These are phyloP conservation scores for Metarhizium rileyi DNA, from an alignment of 2,329 filamentous ascomycete genomes.

Conservation along the genomic window DNA sequence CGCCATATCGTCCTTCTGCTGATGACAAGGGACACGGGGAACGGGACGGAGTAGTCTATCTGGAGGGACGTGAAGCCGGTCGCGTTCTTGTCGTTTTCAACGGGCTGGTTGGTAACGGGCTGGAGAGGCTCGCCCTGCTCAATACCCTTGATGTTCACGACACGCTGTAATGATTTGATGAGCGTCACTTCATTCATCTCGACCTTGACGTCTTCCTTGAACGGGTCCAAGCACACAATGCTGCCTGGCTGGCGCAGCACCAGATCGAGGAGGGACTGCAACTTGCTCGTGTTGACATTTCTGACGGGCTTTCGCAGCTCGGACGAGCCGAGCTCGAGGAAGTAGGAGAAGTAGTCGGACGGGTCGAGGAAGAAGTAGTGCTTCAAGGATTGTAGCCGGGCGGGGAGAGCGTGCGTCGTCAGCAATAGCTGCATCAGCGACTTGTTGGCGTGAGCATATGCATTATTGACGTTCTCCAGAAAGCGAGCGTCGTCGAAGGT, in stretches of 20 bases:
- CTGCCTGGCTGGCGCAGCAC: conserved; percentile 94
- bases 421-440: conserved; percentile 84
- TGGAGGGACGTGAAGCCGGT: conserved; percentile 87
- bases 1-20: conserved; percentile 94
- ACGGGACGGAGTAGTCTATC: conserved; percentile 88
- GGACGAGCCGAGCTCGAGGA: conserved; percentile 81
- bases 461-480: conserved; percentile 88
- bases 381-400: conserved; percentile 80
- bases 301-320: conserved; percentile 87
- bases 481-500: conserved; percentile 90
- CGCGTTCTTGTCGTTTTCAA: conserved; percentile 80
- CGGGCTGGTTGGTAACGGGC: conserved; percentile 54
- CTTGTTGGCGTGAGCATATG: conserved; percentile 91
- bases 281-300: conserved; percentile 80
- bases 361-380: conserved; percentile 99
- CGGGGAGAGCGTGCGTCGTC: conserved; percentile 84
- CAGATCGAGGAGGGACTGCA: conserved; percentile 91
- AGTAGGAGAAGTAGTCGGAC: conserved; percentile 97
- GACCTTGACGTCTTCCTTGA: conserved; percentile 97
- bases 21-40: conserved; percentile 90
- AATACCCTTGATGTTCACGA: conserved; percentile 92
- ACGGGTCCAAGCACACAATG: conserved; percentile 86
- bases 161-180: conserved; percentile 87
- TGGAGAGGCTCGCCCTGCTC: conserved; percentile 80
- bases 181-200: conserved; percentile 93